phyloP scores from a whole-genome alignment of 768 basidiomycete species.

The Clitopilus passeckerianus region DNA sequence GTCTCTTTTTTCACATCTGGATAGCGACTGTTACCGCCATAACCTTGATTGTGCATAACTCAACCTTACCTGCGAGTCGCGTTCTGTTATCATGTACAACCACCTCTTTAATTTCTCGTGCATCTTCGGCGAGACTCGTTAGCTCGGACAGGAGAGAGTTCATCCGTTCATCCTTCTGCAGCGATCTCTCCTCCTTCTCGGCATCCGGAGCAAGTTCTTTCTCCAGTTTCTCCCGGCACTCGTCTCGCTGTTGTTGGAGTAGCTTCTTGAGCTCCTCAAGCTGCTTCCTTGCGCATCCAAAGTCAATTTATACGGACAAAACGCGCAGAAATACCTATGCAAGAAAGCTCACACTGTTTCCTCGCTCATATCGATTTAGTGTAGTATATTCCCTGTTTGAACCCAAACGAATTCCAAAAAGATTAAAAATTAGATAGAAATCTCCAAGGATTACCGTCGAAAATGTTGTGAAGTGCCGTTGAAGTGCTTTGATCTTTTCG shows the following conservation, averaged over 20 bases:
- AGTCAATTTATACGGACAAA: neutral
- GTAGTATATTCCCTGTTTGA: neutral
- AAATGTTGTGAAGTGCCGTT: no score
- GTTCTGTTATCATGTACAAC: neutral
- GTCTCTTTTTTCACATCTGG: neutral
- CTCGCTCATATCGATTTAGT: neutral
- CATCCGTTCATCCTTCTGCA: neutral
- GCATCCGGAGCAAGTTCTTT: neutral
- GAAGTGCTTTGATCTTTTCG: no score
- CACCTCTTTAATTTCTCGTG: neutral
- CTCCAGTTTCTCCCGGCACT: neutral
- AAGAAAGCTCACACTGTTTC: neutral
- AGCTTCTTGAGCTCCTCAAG: neutral
- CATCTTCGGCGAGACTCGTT: neutral
- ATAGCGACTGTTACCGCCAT: neutral
- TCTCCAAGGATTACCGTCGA: no score
- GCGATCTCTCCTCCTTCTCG: neutral
- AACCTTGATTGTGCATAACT: neutral
- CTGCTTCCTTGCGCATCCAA: neutral
- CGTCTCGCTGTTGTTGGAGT: neutral
- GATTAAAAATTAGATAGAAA: no score
- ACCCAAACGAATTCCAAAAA: no score
- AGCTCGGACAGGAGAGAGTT: neutral
- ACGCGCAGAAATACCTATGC: neutral
- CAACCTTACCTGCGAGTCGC: neutral